Evolutionary conservation across 495 filamentous ascomycete species (phyloP).

Genomic region (Penicillium taxi): DNA sequence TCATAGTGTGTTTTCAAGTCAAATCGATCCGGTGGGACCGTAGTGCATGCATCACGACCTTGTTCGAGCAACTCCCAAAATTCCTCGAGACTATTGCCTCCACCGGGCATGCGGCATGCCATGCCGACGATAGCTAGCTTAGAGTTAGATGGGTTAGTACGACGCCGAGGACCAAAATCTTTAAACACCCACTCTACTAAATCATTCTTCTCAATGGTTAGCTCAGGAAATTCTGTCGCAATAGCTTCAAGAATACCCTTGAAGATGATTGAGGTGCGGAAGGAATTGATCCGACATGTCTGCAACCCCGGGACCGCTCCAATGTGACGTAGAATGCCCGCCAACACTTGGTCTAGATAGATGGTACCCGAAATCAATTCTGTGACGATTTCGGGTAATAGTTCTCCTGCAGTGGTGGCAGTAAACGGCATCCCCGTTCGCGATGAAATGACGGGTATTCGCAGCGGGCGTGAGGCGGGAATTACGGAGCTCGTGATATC

Average conservation of each 20-base stretch:
- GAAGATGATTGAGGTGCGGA: conserved; percentile 1
- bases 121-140: conserved; percentile 41
- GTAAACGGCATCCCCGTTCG: neutral
- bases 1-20: conserved; percentile 38
- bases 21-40: conserved; percentile 36
- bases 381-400: conserved; percentile 21
- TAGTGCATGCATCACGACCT: conserved; percentile 29
- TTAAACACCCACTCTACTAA: neutral
- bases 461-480: neutral
- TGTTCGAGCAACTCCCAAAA: conserved; percentile 37
- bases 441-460: neutral
- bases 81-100: conserved; percentile 20
- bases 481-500: neutral
- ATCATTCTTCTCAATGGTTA: conserved; percentile 2
- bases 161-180: conserved; percentile 1
- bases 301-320: neutral
- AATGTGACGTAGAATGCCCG: conserved; percentile 5
- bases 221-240: neutral
- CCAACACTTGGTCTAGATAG: conserved; percentile 20
- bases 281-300: neutral
- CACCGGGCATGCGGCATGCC: conserved; percentile 33
- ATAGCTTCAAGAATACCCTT: conserved; percentile 1
- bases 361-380: conserved; percentile 28
- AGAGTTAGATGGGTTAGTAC: conserved; percentile 3
- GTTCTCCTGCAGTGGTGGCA: neutral